A percentile compares a stretch with the other conserved stretches of the same genome.
These are phyloP conservation scores for Diaporthe helianthi DNA, from an alignment of 2,329 filamentous ascomycete genomes.

Conservation along the genomic window DNA sequence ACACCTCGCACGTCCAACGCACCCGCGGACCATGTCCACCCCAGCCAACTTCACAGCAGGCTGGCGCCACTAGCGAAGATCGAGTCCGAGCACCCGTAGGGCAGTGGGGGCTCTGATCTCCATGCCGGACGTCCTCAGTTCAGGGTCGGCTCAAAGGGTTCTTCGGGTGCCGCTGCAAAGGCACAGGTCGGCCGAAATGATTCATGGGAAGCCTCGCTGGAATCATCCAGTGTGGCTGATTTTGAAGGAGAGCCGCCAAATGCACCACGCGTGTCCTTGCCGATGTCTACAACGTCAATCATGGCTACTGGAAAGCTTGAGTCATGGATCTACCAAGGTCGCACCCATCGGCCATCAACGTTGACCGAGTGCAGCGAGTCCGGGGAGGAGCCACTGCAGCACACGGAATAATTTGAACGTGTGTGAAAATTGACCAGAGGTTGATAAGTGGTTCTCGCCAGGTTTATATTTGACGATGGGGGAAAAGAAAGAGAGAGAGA, in stretches of 20 bases:
- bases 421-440: not conserved
- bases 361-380: conserved; percentile 1
- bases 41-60: conserved; percentile 28
- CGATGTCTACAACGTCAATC: not conserved
- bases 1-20: conserved; percentile 11
- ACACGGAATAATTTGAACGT: not conserved
- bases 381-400: not conserved
- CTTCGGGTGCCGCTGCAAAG: not conserved
- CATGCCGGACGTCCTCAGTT: not conserved
- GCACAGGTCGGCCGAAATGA: not conserved
- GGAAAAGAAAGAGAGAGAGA: too few species aligned
- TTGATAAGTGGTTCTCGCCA: not conserved
- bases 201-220: not conserved
- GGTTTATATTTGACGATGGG: not conserved
- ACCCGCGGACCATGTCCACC: conserved; percentile 19
- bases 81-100: conserved; percentile 32
- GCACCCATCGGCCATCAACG: not conserved
- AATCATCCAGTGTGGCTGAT: not conserved
- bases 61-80: conserved; percentile 31
- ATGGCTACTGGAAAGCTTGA: not conserved
- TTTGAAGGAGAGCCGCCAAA: not conserved
- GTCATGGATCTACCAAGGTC: not conserved
- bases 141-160: not conserved
- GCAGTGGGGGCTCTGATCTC: not conserved
- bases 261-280: not conserved